Conservation (phyloP, 2,329 filamentous ascomycete genomes). For the Didymella lethalis region DNA sequence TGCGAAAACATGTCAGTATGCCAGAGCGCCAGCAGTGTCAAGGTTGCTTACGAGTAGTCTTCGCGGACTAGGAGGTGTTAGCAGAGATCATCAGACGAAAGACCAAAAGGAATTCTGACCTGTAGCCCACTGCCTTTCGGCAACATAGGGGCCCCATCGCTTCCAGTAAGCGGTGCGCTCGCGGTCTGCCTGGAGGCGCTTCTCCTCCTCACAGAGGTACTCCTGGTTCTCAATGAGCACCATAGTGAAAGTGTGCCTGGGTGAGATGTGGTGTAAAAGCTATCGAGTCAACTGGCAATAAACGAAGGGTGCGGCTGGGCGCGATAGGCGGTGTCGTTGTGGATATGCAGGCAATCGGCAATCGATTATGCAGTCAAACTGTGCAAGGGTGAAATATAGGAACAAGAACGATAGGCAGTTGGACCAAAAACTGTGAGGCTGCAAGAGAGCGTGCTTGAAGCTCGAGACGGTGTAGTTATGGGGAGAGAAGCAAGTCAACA, state of each 20-base stretch:
- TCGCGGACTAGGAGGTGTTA: slow-evolving; percentile 72
- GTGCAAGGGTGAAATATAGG: slow-evolving; percentile 21
- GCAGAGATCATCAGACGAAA: slow-evolving; percentile 21
- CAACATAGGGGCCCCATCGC: slow-evolving; percentile 94
- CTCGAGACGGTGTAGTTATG: slow-evolving; percentile 12
- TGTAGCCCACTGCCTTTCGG: slow-evolving; percentile 95
- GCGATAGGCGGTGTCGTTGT: slow-evolving; percentile 36
- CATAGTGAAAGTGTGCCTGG: slow-evolving; percentile 62
- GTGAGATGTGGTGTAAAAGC: slow-evolving; percentile 16
- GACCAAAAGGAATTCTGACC: slow-evolving; percentile 60
- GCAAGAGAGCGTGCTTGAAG: slow-evolving; percentile 19
- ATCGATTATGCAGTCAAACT: slow-evolving; percentile 31
- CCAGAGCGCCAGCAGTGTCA: slow-evolving; percentile 14
- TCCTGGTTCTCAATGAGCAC: slow-evolving; percentile 89
- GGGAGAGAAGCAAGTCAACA: slow-evolving; percentile 21
- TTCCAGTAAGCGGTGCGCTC: slow-evolving; percentile 94
- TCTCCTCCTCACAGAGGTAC: slow-evolving; percentile 89
- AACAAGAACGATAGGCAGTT: slow-evolving; percentile 18
- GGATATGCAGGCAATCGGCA: slow-evolving; percentile 30
- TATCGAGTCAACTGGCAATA: slow-evolving; percentile 16
- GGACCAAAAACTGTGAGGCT: slow-evolving; percentile 8
- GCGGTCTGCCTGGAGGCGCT: slow-evolving; percentile 84
- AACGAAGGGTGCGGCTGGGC: slow-evolving; percentile 25
- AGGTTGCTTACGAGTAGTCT: slow-evolving; percentile 76
- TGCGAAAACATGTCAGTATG: slow-evolving; percentile 50